phyloP scores from a whole-genome alignment of 148 eudicot species.

The Diospyros lotus region DNA sequence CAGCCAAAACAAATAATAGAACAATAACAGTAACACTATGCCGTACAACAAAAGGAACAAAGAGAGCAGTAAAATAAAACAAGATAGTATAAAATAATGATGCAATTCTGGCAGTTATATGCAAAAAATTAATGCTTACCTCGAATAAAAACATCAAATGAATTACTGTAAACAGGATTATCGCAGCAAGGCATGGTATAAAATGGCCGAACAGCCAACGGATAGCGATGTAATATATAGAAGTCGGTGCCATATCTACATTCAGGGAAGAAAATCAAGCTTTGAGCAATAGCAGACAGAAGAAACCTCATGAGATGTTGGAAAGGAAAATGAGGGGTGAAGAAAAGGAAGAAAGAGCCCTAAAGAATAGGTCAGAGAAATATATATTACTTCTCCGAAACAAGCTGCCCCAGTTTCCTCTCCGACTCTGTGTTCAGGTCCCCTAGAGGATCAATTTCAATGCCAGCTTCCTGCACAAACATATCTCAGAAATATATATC shows the following conservation, averaged over 20 bases:
- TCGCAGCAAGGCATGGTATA: slow-evolving; percentile 94
- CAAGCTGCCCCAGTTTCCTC: slow-evolving; percentile 79
- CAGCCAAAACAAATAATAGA: background rate
- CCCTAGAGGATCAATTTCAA: slow-evolving; percentile 81
- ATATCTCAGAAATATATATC: slow-evolving; percentile 6
- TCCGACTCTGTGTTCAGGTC: slow-evolving; percentile 94
- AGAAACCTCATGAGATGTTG: background rate
- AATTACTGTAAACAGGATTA: slow-evolving; percentile 63
- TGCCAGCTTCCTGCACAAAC: slow-evolving; percentile 69
- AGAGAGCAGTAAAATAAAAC: background rate
- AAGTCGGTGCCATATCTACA: slow-evolving; percentile 89
- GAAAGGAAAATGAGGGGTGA: background rate
- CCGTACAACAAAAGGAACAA: too few relatives aligned
- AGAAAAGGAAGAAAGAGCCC: background rate
- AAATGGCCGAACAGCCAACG: slow-evolving; percentile 83
- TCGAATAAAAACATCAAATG: slow-evolving; percentile 94
- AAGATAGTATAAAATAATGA: background rate
- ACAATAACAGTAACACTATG: background rate
- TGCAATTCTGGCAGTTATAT: background rate
- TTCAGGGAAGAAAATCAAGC: slow-evolving; percentile 1
- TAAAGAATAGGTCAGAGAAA: background rate
- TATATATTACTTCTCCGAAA: slow-evolving; percentile 58
- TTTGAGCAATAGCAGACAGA: background rate
- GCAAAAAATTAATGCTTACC: slow-evolving; percentile 31
- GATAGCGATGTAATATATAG: slow-evolving; percentile 91